Evolutionary conservation across 129 eudicot genomes (phyloP), one percentile per base, ranked within the genome.

Genomic region (Pulicaria dysenterica): DNA sequence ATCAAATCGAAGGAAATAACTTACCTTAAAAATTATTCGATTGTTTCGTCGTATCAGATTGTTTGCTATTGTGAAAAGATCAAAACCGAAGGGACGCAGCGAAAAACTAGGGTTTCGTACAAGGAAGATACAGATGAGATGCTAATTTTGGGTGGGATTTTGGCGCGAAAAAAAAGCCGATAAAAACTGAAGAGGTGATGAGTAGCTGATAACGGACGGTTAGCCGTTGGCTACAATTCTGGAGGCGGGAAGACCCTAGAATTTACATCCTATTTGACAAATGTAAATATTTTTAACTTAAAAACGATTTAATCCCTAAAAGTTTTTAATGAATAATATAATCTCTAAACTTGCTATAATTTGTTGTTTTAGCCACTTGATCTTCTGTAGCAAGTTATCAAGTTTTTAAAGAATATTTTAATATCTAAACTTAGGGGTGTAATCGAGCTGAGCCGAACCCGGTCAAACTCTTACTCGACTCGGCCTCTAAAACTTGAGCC

Each of bases 31-130:
- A 60, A 48, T 40, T 59, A 3, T 14, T 10, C 7, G 41, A 60
- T 51, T 59, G 5, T n/a, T 69, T 6, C 48, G 24, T 64, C 64
- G 63, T 13, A 16, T 48, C 19, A 5, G 39, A 6, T 49, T 62
- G 15, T 60, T 17, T 16, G 48, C 13, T 44, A 8, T 60, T 60
- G 55, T 6, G 3, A 69, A 42, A 60, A 14, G 76, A 77, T 77
- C 48, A 16, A 63, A 36, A 47, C 37, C 74, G 49, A 66, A 10
- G 47, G 37, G 55, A 55, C 51, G 15, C 53, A 64, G 72, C 68
- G 55, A 41, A 62, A 71, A 65, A 67, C 57, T 58, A 67, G 71
- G 75, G 67, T 58, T 79, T 79, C 68, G 34, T 64, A 66, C 69
- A 74, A 48, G 72, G 39, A 53, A 76, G 65, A 73, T 63, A 49